Evolutionary conservation across 2,329 filamentous ascomycete genomes (phyloP).

Genomic region (Cadophora sp.): DNA sequence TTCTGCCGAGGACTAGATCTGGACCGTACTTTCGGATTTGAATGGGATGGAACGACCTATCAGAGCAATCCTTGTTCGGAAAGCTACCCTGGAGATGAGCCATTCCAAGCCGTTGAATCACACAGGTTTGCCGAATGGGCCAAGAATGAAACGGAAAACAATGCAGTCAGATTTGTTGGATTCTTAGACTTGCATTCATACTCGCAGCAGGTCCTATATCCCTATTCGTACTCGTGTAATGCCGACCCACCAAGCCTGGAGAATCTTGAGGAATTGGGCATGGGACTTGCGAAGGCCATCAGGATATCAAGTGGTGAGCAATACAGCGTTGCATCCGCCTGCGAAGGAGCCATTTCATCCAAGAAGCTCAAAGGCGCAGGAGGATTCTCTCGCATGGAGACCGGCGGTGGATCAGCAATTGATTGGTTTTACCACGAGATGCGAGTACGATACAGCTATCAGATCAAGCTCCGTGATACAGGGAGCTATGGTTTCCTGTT

Average conservation of each 20-base stretch:
- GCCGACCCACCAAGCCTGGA: constrained; percentile 83
- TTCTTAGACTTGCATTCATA: constrained; percentile 94
- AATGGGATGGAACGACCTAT: constrained; percentile 75
- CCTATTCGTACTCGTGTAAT: constrained; percentile 85
- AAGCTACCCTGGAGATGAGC: constrained; percentile 81
- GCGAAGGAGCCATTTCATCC: constrained; percentile 73
- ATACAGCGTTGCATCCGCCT: constrained; percentile 83
- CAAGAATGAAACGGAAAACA: constrained; percentile 73
- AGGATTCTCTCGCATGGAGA: constrained; percentile 64
- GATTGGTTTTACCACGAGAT: constrained; percentile 97
- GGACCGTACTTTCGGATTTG: constrained; percentile 84
- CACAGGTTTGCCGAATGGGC: constrained; percentile 81
- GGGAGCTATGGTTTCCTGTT: constrained; percentile 94
- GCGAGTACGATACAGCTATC: constrained; percentile 83
- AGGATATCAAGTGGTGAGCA: constrained; percentile 77
- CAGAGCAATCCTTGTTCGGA: constrained; percentile 87
- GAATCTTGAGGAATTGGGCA: constrained; percentile 87
- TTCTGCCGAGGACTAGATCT: constrained; percentile 91
- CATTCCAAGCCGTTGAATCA: constrained; percentile 86
- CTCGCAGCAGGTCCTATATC: constrained; percentile 92
- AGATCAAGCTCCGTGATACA: constrained; percentile 92
- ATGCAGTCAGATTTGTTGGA: constrained; percentile 79
- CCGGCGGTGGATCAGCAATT: constrained; percentile 82
- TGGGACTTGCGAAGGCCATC: constrained; percentile 89
- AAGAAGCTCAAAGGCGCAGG: constrained; percentile 43